Evolutionary conservation across 768 basidiomycete species (phyloP).

Genomic region (Amyloporia xantha): DNA sequence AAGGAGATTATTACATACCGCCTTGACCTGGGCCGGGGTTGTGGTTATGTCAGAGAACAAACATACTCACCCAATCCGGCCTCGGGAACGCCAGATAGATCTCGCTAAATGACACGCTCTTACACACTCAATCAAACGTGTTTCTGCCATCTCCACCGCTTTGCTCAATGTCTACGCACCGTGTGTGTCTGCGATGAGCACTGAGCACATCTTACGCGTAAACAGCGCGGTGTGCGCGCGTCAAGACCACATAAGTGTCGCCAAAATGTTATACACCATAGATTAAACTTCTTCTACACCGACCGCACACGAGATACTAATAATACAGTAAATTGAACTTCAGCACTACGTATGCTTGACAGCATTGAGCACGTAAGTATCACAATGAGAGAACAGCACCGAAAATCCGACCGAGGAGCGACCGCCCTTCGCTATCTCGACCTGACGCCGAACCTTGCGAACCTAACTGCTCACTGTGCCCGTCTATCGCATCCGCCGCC

Average conservation of each 20-base stretch:
- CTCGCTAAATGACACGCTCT: background rate
- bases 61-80: conserved; percentile 1
- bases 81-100: background rate
- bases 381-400: background rate
- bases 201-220: too few relatives aligned
- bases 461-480: too few relatives aligned
- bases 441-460: too few relatives aligned
- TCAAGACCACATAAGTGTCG: too few relatives aligned
- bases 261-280: too few relatives aligned
- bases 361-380: background rate
- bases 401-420: background rate
- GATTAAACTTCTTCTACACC: too few relatives aligned
- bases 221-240: too few relatives aligned
- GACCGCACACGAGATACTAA: background rate
- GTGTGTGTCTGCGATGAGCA: too few relatives aligned
- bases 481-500: too few relatives aligned
- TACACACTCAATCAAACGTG: background rate
- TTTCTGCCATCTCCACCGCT: background rate
- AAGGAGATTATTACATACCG: conserved; percentile 3
- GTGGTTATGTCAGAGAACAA: background rate
- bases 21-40: background rate
- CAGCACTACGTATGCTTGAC: background rate
- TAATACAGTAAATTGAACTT: background rate
- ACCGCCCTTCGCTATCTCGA: background rate
- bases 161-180: background rate